Percentiles rank a stretch among this genome's conserved stretches.
phyloP scores from a whole-genome alignment of 1,284 basidiomycete genomes.

The Chalciporus sp. region DNA sequence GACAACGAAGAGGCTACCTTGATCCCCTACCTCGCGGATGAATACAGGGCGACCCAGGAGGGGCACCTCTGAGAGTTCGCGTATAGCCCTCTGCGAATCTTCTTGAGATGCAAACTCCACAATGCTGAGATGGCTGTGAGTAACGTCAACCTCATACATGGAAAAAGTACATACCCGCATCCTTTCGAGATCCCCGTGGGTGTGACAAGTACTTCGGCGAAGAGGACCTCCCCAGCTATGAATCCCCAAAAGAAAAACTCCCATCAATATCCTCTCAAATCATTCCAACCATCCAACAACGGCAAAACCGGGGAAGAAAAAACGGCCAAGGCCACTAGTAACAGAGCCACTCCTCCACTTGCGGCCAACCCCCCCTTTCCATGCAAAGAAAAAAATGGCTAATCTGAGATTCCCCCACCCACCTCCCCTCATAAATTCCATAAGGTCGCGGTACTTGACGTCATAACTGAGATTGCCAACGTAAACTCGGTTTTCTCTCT shows the following conservation, averaged over 20 bases:
- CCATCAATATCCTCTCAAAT: slow-evolving; percentile 81
- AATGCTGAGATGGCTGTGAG: slow-evolving; percentile 57
- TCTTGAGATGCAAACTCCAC: slow-evolving; percentile 88
- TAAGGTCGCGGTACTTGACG: slow-evolving; percentile 96
- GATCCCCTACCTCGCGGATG: slow-evolving; percentile 81
- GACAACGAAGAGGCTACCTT: neutral
- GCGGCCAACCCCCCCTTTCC: slow-evolving; percentile 26
- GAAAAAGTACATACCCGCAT: slow-evolving; percentile 80
- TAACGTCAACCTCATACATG: neutral
- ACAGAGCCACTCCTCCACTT: slow-evolving; percentile 33
- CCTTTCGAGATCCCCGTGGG: slow-evolving; percentile 97
- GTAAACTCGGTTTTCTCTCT: slow-evolving; percentile 97
- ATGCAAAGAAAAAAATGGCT: slow-evolving; percentile 43
- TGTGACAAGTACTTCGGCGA: slow-evolving; percentile 97
- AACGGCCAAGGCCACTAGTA: slow-evolving; percentile 24
- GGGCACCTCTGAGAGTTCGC: slow-evolving; percentile 84
- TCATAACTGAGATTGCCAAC: slow-evolving; percentile 98
- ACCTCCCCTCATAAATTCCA: slow-evolving; percentile 99
- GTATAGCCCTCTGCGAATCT: slow-evolving; percentile 83
- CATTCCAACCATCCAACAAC: slow-evolving; percentile 65
- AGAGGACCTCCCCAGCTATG: slow-evolving; percentile 96
- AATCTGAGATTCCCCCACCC: slow-evolving; percentile 77
- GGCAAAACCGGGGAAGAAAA: slow-evolving; percentile 52
- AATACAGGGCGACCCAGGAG: slow-evolving; percentile 93
- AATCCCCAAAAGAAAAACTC: slow-evolving; percentile 77